These are phyloP conservation scores for Cadophora sp. DNA, from an alignment of 2,329 filamentous ascomycete genomes.

Conservation along the genomic window DNA sequence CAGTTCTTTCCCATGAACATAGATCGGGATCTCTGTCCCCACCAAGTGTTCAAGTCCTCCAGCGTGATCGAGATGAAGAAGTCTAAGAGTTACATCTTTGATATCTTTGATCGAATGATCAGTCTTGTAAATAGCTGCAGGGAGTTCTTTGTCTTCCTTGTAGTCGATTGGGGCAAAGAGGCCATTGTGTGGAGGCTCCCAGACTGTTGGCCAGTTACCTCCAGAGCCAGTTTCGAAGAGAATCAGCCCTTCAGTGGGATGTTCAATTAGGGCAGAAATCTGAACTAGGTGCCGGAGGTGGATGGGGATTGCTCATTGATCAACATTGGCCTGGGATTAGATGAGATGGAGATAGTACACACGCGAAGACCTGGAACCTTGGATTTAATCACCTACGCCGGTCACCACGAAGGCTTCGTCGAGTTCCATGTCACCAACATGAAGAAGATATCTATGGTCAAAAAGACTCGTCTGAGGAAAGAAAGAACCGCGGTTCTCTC, in stretches of 20 bases:
- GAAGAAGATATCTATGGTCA: background rate
- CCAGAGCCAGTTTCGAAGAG: constrained; percentile 29
- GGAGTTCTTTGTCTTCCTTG: constrained; percentile 36
- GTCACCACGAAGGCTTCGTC: constrained; percentile 9
- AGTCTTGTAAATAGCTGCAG: constrained; percentile 27
- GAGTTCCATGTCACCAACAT: constrained; percentile 3
- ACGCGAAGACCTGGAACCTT: background rate
- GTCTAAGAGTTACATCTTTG: constrained; percentile 53
- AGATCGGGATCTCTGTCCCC: constrained; percentile 50
- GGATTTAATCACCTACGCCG: background rate
- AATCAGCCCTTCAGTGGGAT: constrained; percentile 28
- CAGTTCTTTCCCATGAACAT: constrained; percentile 53
- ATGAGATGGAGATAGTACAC: background rate
- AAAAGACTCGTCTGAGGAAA: too few relatives aligned
- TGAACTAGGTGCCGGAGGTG: background rate
- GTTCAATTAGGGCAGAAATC: constrained; percentile 21
- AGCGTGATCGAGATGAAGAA: constrained; percentile 55
- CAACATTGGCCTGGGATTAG: background rate
- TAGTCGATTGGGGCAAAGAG: constrained; percentile 49
- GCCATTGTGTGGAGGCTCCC: constrained; percentile 47
- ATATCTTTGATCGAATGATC: constrained; percentile 51
- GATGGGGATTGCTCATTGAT: background rate
- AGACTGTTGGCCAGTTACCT: constrained; percentile 32
- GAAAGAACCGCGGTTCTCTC: background rate
- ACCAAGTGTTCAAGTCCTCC: constrained; percentile 53